Evolutionary conservation across 2,329 filamentous ascomycete genomes (phyloP).

Genomic region (Pseudogymnoascus pannorum): DNA sequence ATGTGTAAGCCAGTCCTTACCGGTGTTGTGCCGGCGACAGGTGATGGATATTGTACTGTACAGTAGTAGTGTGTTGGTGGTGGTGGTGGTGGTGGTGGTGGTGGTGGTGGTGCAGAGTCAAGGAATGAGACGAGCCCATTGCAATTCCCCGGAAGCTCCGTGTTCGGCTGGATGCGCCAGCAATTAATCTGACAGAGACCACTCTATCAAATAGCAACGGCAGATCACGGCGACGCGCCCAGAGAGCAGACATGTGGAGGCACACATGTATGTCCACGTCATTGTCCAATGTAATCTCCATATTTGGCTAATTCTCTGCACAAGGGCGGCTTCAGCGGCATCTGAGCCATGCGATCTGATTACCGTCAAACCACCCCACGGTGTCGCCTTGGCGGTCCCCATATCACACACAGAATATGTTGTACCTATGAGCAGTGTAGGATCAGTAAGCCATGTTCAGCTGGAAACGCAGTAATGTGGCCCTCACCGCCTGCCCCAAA

Average conservation of each 20-base stretch:
- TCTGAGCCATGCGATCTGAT: constrained; percentile 4
- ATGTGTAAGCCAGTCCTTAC: constrained; percentile 1
- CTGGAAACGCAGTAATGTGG: not conserved
- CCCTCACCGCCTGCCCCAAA: constrained; percentile 1
- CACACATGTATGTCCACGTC: constrained; percentile 2
- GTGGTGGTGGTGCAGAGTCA: not conserved
- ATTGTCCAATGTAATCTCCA: not conserved
- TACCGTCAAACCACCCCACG: not conserved
- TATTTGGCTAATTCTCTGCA: not conserved
- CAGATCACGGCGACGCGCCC: not conserved
- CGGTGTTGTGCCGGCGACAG: not conserved
- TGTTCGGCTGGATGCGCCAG: constrained; percentile 5
- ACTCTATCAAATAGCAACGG: constrained; percentile 1
- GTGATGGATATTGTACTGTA: not conserved
- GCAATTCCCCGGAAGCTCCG: not conserved
- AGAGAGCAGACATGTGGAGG: not conserved
- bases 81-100: not conserved
- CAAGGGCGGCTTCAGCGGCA: not conserved
- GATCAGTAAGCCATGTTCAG: not conserved
- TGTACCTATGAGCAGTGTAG: not conserved
- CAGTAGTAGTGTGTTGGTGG: not conserved
- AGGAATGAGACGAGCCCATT: not conserved
- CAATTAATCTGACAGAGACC: not conserved
- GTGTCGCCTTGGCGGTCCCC: not conserved
- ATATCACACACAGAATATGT: not conserved